A percentile compares a stretch with the other conserved stretches of the same genome.
These are phyloP conservation scores for Eragrostis curvula DNA, from an alignment of 176 grass and related monocot species.

Conservation along the genomic window DNA sequence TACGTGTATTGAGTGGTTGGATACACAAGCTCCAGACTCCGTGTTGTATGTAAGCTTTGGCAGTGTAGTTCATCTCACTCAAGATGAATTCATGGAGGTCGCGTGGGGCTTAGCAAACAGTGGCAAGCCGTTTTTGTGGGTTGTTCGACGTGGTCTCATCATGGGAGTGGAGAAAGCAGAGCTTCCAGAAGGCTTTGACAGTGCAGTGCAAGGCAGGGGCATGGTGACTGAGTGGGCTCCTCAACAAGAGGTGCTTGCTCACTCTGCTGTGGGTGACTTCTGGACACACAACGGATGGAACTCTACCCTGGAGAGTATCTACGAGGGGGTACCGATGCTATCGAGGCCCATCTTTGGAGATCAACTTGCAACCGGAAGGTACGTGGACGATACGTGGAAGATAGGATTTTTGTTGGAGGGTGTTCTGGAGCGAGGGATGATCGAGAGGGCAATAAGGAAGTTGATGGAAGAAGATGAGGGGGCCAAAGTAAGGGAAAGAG, in stretches of 20 bases:
- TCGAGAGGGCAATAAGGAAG: not conserved
- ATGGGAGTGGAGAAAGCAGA: not conserved
- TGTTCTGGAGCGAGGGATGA: not conserved
- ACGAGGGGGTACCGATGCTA: conserved; percentile 37
- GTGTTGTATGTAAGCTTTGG: conserved; percentile 46
- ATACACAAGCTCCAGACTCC: not conserved
- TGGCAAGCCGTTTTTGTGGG: conserved; percentile 26
- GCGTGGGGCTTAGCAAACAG: not conserved
- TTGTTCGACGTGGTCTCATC: conserved; percentile 6
- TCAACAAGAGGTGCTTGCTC: conserved; percentile 35
- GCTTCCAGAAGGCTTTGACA: not conserved
- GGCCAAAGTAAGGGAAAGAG: not conserved
- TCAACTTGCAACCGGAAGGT: conserved; percentile 5
- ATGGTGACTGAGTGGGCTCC: conserved; percentile 37
- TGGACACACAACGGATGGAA: conserved; percentile 51
- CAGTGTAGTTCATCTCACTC: not conserved
- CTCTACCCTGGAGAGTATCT: conserved; percentile 32
- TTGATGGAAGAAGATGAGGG: conserved; percentile 19
- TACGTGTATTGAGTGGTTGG: conserved; percentile 25
- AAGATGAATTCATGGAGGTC: not conserved
- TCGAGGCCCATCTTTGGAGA: conserved; percentile 25
- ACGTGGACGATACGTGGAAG: not conserved
- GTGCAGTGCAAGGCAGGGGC: not conserved
- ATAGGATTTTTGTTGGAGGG: conserved; percentile 25
- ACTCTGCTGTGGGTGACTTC: conserved; percentile 20